Conservation (phyloP, 352 stramenopile genomes). For the Lagenidium sp. region DNA sequence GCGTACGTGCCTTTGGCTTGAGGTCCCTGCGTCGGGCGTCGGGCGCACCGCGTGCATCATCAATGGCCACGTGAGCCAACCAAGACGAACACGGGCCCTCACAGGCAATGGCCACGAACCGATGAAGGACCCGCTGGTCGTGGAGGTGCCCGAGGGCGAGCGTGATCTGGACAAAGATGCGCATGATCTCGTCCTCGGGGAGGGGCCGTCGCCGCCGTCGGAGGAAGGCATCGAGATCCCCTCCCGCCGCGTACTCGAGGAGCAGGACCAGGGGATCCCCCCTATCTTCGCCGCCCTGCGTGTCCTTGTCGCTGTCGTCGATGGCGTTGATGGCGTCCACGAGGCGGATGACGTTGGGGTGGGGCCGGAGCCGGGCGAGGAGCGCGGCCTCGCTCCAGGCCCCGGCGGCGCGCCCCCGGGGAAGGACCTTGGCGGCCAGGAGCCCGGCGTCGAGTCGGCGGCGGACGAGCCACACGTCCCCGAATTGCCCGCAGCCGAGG, state of each 20-base stretch:
- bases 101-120: slow-evolving; percentile 20
- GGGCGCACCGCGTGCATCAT: no score
- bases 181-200: slow-evolving; percentile 41
- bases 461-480: slow-evolving; percentile 39
- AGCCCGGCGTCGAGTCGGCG: slow-evolving; percentile 20
- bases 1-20: slow-evolving; percentile 43
- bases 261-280: slow-evolving; percentile 31
- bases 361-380: slow-evolving; percentile 28
- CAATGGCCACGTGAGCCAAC: no score
- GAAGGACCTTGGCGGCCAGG: slow-evolving; percentile 49
- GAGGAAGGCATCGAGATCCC: slow-evolving; percentile 51
- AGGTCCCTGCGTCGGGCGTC: no score
- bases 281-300: no score
- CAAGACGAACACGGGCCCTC: no score
- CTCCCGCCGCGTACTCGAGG: slow-evolving; percentile 68
- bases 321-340: slow-evolving; percentile 30
- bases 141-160: slow-evolving; percentile 58
- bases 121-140: slow-evolving; percentile 43
- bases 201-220: slow-evolving; percentile 9
- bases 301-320: no score
- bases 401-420: slow-evolving; percentile 8
- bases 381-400: slow-evolving; percentile 34
- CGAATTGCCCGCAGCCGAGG: slow-evolving; percentile 53
- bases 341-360: slow-evolving; percentile 62
- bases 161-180: slow-evolving; percentile 58